Evolutionary conservation across 768 basidiomycete species (phyloP).

Genomic region (Rhizopogon vesiculosus): DNA sequence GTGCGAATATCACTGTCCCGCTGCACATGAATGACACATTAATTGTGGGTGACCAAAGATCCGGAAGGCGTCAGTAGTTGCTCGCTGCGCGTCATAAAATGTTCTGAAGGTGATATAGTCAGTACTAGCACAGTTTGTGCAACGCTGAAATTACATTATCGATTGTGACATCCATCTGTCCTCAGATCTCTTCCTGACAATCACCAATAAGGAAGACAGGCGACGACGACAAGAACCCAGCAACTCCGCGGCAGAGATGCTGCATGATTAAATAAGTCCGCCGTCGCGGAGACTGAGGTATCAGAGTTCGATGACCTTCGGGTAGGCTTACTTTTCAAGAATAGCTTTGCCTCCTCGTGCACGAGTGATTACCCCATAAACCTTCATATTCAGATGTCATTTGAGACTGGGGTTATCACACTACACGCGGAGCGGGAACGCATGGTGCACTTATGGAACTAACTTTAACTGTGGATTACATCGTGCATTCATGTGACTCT

Average conservation of each 20-base stretch:
- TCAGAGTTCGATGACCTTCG: background rate
- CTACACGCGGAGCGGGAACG: background rate
- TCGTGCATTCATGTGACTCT: background rate
- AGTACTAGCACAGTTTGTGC: background rate
- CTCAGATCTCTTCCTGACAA: background rate
- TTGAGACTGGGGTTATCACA: background rate
- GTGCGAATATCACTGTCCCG: background rate
- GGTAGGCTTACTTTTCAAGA: background rate
- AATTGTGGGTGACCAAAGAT: no score
- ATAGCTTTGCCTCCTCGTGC: background rate
- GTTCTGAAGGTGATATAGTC: background rate
- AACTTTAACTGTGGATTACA: background rate
- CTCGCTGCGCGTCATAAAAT: no score
- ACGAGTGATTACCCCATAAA: background rate
- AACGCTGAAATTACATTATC: background rate
- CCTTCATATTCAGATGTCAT: background rate
- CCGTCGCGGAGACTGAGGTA: constrained; percentile 24
- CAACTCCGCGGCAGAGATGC: constrained; percentile 26
- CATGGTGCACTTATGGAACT: background rate
- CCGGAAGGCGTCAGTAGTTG: background rate
- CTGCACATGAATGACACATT: background rate
- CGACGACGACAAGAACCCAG: background rate
- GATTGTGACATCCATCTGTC: background rate
- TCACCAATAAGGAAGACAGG: background rate
- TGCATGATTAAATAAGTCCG: constrained; percentile 21